Conservation (phyloP, 208 protist species). For the Acanthamoeba polyphaga region DNA sequence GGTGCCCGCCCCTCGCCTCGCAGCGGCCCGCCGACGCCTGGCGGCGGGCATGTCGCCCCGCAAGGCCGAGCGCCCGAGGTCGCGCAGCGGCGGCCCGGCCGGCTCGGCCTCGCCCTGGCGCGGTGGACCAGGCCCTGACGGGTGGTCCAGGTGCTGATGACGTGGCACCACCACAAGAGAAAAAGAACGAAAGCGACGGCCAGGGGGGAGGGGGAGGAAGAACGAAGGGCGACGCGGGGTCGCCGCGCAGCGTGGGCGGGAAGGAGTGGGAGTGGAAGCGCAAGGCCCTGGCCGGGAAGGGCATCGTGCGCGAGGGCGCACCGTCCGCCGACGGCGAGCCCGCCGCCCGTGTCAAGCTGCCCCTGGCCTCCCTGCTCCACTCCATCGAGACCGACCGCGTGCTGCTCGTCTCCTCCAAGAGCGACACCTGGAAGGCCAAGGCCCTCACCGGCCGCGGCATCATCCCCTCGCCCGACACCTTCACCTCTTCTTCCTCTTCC, state of each 20-base stretch:
- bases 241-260: not conserved
- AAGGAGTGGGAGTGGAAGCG: constrained; percentile 43
- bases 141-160: not conserved
- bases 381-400: constrained; percentile 30
- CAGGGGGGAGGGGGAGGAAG: not conserved
- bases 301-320: constrained; percentile 37
- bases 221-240: not conserved
- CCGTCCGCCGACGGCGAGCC: not conserved
- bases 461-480: not conserved
- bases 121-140: too few species aligned
- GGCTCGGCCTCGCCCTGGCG: not conserved
- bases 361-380: not conserved
- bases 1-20: too few species aligned
- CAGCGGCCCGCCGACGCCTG: too few species aligned
- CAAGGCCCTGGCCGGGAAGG: constrained; percentile 33
- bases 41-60: too few species aligned
- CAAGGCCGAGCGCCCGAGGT: not conserved
- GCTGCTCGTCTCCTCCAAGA: not conserved
- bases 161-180: not conserved
- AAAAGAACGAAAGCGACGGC: constrained; percentile 13
- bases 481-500: not conserved
- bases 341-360: not conserved
- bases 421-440: constrained; percentile 55
- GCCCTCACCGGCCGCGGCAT: constrained; percentile 38
- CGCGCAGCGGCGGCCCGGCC: not conserved